A percentile compares a stretch with the other conserved stretches of the same genome.
Conservation (phyloP, 2,329 filamentous ascomycete species). For the Apiospora marii region DNA sequence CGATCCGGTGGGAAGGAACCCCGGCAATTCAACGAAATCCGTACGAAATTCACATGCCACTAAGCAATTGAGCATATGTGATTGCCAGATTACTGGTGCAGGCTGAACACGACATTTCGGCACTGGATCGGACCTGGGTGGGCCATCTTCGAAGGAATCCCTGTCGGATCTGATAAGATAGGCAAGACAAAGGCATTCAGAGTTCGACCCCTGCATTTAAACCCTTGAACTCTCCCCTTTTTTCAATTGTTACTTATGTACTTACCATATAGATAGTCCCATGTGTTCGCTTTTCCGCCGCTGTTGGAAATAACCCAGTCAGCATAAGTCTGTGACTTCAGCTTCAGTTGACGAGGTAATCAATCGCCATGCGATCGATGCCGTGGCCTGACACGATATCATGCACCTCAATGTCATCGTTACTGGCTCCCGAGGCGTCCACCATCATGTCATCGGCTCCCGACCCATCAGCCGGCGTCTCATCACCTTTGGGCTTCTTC, state of each 20-base stretch:
- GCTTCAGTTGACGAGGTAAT: not conserved
- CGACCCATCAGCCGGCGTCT: too few species aligned
- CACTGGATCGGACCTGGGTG: slow-evolving; percentile 2
- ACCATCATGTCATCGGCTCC: too few species aligned
- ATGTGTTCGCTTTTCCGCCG: not conserved
- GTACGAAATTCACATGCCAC: too few species aligned
- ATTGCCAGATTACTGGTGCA: not conserved
- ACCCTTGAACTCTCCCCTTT: not conserved
- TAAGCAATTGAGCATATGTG: not conserved
- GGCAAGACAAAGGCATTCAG: not conserved
- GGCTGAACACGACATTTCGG: not conserved
- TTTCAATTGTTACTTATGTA: not conserved
- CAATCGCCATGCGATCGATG: not conserved
- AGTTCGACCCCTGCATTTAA: not conserved
- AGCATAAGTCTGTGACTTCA: not conserved
- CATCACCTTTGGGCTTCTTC: too few species aligned
- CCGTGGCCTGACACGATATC: not conserved
- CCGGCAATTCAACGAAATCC: too few species aligned
- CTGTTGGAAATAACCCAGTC: not conserved
- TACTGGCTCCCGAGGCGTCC: too few species aligned
- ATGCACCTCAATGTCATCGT: too few species aligned
- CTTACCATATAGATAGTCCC: not conserved
- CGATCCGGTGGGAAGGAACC: too few species aligned
- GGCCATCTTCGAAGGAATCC: not conserved
- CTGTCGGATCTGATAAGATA: slow-evolving; percentile 18